Conservation (phyloP, 768 basidiomycete genomes). For the Rhizopogon vulgaris region DNA sequence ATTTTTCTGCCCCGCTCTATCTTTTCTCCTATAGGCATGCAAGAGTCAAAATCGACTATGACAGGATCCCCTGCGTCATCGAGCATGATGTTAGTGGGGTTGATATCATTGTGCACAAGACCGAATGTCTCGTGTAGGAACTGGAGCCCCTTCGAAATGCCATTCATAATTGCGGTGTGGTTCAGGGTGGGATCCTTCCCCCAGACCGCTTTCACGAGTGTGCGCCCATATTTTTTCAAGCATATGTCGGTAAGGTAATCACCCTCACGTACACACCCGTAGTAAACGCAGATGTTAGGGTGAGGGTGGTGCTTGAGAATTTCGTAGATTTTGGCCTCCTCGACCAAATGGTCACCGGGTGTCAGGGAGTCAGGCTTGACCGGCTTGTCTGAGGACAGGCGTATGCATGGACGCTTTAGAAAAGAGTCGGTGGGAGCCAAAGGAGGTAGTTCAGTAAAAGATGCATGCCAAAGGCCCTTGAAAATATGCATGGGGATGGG, state of each 20-base stretch:
- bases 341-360: not conserved
- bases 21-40: not conserved
- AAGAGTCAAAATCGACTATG: slow-evolving; percentile 18
- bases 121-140: slow-evolving; percentile 20
- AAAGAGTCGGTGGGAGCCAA: not conserved
- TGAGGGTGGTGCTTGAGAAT: slow-evolving; percentile 8
- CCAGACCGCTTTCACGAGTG: not conserved
- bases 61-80: slow-evolving; percentile 13
- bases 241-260: slow-evolving; percentile 12
- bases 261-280: slow-evolving; percentile 13
- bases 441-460: not conserved
- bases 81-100: slow-evolving; percentile 19
- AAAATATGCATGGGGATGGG: not conserved
- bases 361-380: not conserved
- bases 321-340: slow-evolving; percentile 3
- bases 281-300: slow-evolving; percentile 16
- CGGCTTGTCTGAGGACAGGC: not conserved
- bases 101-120: slow-evolving; percentile 22
- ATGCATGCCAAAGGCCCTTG: not conserved
- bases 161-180: not conserved
- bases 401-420: not conserved
- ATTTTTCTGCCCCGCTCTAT: not conserved
- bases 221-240: slow-evolving; percentile 1
- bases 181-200: not conserved
- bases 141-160: slow-evolving; percentile 12